phyloP scores from a whole-genome alignment of 1,139 yeast species.

The Ashbya aceris region DNA sequence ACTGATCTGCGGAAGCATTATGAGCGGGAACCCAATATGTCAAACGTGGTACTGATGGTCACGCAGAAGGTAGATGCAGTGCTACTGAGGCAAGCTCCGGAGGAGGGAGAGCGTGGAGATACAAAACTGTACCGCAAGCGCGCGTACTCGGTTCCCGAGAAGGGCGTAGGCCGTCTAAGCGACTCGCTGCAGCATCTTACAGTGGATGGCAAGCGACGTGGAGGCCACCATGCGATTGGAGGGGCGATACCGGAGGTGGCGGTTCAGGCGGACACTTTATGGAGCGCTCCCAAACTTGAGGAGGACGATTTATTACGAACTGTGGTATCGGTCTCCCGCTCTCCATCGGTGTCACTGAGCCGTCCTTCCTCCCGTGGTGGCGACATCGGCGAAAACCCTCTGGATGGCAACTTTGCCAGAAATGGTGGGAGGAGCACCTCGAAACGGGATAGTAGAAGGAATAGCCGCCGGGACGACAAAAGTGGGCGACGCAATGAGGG shows the following conservation, averaged over 20 bases:
- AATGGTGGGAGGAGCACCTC: too few species aligned
- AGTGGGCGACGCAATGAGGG: too few species aligned
- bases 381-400: too few species aligned
- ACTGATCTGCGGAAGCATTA: constrained; percentile 29
- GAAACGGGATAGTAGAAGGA: too few species aligned
- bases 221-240: too few species aligned
- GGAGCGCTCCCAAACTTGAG: constrained; percentile 33
- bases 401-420: too few species aligned
- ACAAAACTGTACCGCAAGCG: constrained; percentile 10
- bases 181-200: neutral
- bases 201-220: neutral
- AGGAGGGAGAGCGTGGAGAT: neutral
- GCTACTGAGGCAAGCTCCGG: constrained; percentile 13
- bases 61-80: constrained; percentile 27
- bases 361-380: too few species aligned
- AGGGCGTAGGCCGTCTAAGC: neutral
- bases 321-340: constrained; percentile 13
- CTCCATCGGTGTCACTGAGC: neutral
- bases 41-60: constrained; percentile 30
- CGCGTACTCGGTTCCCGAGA: constrained; percentile 23
- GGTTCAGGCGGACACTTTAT: constrained; percentile 19
- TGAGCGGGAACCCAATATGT: constrained; percentile 32
- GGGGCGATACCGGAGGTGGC: neutral
- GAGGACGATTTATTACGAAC: constrained; percentile 32
- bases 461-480: too few species aligned